Base-by-base conservation (phyloP, 1,284 basidiomycete species). In the Rugosomyces carneus region DNA sequence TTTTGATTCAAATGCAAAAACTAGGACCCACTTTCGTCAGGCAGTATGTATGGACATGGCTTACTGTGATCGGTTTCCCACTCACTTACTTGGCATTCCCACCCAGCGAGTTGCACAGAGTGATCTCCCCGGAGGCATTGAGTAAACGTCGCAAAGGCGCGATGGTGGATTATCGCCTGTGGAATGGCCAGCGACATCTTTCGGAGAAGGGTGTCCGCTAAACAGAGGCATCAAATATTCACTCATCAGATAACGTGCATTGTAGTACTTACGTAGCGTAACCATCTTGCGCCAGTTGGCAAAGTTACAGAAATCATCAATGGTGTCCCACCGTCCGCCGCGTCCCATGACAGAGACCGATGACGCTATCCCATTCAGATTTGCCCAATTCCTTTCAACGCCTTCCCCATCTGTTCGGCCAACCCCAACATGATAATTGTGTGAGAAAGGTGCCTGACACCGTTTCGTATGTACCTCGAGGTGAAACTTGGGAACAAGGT, bases 301-400 rank as follows among this genome's bases (percentile, higher is more conserved):
- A 40, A 56, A 54, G 1, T 53, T 55, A 34, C 59, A 62, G 18
- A 62, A 57, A 38, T 64, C 59, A 41, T 70, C 60, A 0, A 70
- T 44, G 0, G 56, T 61, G 41, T 69, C 63, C 5, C 51, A 53
- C 0, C 60, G 53, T 3, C 55, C 49, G 1, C 65, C 65, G 3
- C 62, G 61, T 3, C 60, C 61, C 62, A 66, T 68, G 37, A 60
- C 60, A 19, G 51, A 52, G 0, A 63, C 68, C 31, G 63, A 64
- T 4, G 37, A 37, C 1, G 58, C 60, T 0, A 62, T 24, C 2
- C 45, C 43, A 51, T 67, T 64, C 3, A 51, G 44, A 4, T 39
- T 48, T 1, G 57, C 34, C 66, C 64, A 66, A 13, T 58, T 57
- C 6, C 59, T 52, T 47, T 68, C 66, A 0, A 62, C 55, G 1